Conservation (phyloP, 2,329 filamentous ascomycete genomes). For the Fusarium gaditjirri region DNA sequence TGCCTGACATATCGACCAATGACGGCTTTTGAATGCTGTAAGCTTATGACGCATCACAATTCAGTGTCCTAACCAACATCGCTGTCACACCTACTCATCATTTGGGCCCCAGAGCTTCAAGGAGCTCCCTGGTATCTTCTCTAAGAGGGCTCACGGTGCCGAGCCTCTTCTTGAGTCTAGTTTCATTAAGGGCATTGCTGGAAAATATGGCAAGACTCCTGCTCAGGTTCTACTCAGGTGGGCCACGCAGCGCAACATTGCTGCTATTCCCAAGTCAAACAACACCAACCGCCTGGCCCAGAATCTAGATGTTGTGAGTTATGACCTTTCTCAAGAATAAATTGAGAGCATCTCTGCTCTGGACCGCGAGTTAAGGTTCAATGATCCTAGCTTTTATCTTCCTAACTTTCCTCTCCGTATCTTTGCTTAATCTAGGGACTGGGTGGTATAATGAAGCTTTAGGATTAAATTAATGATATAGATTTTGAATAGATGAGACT, state of each 20-base stretch:
- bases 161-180: conserved; percentile 47
- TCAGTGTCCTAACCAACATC: conserved; percentile 49
- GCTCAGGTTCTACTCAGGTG: conserved; percentile 75
- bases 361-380: conserved; percentile 68
- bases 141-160: conserved; percentile 42
- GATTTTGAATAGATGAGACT: background rate
- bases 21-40: background rate
- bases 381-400: conserved; percentile 57
- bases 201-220: conserved; percentile 66
- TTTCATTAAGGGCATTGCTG: conserved; percentile 61
- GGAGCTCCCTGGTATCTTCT: conserved; percentile 45
- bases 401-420: conserved; percentile 61
- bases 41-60: background rate
- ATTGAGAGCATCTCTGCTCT: conserved; percentile 65
- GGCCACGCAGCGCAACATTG: conserved; percentile 72
- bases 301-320: conserved; percentile 67
- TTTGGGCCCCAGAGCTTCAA: conserved; percentile 66
- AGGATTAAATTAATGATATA: background rate
- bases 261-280: conserved; percentile 73
- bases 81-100: conserved; percentile 71
- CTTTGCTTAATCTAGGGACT: conserved; percentile 51
- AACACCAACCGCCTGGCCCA: conserved; percentile 59
- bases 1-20: conserved; percentile 29
- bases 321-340: conserved; percentile 64
- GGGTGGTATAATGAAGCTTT: background rate